Percentiles rank a stretch among this genome's conserved stretches.
phyloP scores from a whole-genome alignment of 2,329 filamentous ascomycete genomes.

The Xylariaceae sp. region DNA sequence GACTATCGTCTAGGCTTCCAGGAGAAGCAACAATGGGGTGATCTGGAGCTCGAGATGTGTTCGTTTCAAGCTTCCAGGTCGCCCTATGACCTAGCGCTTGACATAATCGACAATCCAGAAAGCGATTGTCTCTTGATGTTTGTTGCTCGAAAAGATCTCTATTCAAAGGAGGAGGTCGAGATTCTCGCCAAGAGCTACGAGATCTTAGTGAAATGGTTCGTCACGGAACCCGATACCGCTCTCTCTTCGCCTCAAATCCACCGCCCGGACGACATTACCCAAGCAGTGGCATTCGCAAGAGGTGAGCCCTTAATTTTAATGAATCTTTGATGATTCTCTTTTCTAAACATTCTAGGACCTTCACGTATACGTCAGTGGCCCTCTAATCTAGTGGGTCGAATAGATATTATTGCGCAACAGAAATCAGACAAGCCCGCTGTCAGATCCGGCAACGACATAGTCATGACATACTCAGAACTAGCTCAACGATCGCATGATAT shows the following conservation, averaged over 20 bases:
- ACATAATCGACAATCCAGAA: constrained; percentile 4
- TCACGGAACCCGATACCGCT: not conserved
- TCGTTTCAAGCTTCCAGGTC: not conserved
- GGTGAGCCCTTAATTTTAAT: no score
- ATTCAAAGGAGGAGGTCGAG: not conserved
- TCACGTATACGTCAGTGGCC: no score
- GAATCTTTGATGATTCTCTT: no score
- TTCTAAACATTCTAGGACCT: no score
- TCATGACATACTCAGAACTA: constrained; percentile 2
- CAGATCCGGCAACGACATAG: not conserved
- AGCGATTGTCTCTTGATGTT: constrained; percentile 1
- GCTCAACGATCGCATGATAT: not conserved
- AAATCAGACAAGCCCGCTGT: not conserved
- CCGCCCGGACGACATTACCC: no score
- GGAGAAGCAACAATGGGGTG: not conserved
- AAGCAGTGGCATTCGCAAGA: no score
- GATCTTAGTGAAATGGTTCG: not conserved
- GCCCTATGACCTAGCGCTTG: constrained; percentile 8
- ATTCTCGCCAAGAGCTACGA: not conserved
- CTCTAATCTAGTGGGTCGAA: constrained; percentile 3
- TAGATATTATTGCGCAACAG: not conserved
- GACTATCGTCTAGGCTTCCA: constrained; percentile 4
- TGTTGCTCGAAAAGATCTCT: not conserved
- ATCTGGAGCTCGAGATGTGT: not conserved
- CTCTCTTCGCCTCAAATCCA: not conserved